Evolutionary conservation across 441 rosid genomes (phyloP).

Genomic region (Metrosideros polymorpha): DNA sequence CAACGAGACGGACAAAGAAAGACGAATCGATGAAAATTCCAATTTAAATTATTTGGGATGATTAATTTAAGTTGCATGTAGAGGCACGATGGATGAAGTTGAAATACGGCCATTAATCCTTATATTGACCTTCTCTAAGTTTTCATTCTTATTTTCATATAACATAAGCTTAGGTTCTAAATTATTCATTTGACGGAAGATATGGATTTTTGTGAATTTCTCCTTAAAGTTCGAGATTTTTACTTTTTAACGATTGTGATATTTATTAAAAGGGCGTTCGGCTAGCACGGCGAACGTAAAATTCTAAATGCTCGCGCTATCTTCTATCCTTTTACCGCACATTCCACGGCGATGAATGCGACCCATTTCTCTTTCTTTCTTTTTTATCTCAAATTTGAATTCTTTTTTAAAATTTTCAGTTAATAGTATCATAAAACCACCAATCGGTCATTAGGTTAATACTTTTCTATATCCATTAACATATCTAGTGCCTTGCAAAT

Average conservation of each 20-base stretch:
- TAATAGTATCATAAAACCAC: background rate
- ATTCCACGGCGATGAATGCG: rapidly evolving
- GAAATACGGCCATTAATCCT: background rate
- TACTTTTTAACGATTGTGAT: rapidly evolving
- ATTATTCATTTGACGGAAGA: rapidly evolving
- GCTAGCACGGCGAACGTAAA: rapidly evolving
- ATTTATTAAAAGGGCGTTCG: background rate
- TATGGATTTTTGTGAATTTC: background rate
- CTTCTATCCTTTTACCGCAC: background rate
- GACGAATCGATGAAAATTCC: background rate
- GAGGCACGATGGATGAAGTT: background rate
- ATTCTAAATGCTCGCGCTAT: background rate
- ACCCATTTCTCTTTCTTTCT: background rate
- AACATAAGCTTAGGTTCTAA: background rate
- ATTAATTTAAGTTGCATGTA: background rate
- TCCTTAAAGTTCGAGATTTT: background rate
- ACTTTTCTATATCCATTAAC: rapidly evolving
- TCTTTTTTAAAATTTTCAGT: background rate
- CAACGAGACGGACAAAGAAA: background rate
- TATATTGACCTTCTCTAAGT: background rate
- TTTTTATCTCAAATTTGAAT: background rate
- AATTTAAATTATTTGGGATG: background rate
- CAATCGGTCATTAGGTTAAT: rapidly evolving
- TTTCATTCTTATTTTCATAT: background rate
- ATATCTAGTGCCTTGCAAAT: background rate